phyloP scores from a whole-genome alignment of 2,329 filamentous ascomycete genomes.

The Hypoxylon sp. region DNA sequence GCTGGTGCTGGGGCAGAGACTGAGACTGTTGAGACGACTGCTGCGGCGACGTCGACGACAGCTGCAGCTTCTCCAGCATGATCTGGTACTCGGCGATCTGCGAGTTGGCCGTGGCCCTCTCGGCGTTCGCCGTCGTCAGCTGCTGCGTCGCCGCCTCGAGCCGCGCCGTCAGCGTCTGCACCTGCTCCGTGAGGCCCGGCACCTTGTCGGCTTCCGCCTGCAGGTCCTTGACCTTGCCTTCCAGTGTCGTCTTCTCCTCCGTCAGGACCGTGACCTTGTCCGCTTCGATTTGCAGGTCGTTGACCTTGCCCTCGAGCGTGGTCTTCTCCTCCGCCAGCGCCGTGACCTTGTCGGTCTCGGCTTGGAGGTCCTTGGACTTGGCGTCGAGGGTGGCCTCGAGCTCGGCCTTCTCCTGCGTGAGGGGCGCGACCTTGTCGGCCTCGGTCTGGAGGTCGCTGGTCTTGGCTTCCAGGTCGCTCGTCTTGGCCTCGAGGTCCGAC shows the following conservation, averaged over 20 bases:
- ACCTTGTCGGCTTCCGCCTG: constrained; percentile 37
- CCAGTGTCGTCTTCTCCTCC: constrained; percentile 35
- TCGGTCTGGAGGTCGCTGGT: constrained; percentile 34
- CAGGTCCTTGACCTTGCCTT: constrained; percentile 28
- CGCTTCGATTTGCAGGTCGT: constrained; percentile 37
- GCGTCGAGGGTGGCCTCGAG: constrained; percentile 34
- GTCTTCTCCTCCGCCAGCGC: constrained; percentile 34
- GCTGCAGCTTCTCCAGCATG: constrained; percentile 23
- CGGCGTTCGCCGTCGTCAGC: constrained; percentile 23
- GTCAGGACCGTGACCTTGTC: constrained; percentile 34
- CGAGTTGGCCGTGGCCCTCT: constrained; percentile 3
- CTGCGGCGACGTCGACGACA: too few relatives aligned
- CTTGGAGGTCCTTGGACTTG: constrained; percentile 28
- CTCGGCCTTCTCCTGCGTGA: constrained; percentile 34
- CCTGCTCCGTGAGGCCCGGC: constrained; percentile 37
- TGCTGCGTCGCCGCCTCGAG: constrained; percentile 26
- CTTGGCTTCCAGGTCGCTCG: constrained; percentile 40
- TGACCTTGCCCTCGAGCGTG: constrained; percentile 37
- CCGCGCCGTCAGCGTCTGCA: constrained; percentile 32
- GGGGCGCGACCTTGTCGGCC: constrained; percentile 35
- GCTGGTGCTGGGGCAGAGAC: too few relatives aligned
- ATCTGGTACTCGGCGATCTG: constrained; percentile 37
- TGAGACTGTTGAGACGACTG: too few relatives aligned
- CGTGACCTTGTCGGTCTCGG: constrained; percentile 24
- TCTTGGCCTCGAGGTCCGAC: constrained; percentile 37